phyloP scores from a whole-genome alignment of 805 yeast species.

The Pichia nakasei region DNA sequence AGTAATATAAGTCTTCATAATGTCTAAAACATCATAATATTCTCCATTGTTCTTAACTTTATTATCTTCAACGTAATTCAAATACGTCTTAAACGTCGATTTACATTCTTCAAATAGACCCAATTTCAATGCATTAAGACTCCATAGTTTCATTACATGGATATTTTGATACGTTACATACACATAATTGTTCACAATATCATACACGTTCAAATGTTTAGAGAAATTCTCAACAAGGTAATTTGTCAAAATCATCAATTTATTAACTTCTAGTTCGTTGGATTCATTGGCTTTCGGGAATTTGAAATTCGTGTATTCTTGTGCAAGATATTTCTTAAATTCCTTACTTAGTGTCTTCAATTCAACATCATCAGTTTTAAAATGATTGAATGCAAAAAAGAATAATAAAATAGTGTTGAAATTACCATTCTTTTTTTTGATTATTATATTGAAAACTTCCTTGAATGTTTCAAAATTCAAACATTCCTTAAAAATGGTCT shows the following conservation, averaged over 20 bases:
- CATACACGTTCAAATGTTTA: conserved; percentile 16
- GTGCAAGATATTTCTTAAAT: conserved; percentile 7
- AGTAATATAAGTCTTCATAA: conserved; percentile 16
- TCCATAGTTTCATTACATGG: conserved; percentile 29
- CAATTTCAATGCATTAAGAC: conserved; percentile 21
- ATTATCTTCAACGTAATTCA: conserved; percentile 32
- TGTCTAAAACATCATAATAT: conserved; percentile 30
- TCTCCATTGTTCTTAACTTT: conserved; percentile 27
- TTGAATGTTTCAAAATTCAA: conserved; percentile 3
- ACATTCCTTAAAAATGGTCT: background rate
- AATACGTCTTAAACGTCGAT: conserved; percentile 32
- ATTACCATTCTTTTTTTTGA: background rate
- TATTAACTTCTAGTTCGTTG: conserved; percentile 22
- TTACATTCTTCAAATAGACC: conserved; percentile 16
- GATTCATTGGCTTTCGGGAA: conserved; percentile 40
- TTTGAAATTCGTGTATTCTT: conserved; percentile 18
- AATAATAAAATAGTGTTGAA: conserved; percentile 11
- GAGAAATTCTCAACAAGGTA: background rate
- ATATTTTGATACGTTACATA: conserved; percentile 39
- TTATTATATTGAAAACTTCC: conserved; percentile 4
- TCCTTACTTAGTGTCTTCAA: background rate
- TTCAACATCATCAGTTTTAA: conserved; percentile 4
- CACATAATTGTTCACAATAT: conserved; percentile 27
- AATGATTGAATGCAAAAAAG: conserved; percentile 14
- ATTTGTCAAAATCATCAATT: conserved; percentile 16